These are phyloP conservation scores for Dillenia suffruticosa DNA, from an alignment of 164 flowering plant species.

Conservation along the genomic window DNA sequence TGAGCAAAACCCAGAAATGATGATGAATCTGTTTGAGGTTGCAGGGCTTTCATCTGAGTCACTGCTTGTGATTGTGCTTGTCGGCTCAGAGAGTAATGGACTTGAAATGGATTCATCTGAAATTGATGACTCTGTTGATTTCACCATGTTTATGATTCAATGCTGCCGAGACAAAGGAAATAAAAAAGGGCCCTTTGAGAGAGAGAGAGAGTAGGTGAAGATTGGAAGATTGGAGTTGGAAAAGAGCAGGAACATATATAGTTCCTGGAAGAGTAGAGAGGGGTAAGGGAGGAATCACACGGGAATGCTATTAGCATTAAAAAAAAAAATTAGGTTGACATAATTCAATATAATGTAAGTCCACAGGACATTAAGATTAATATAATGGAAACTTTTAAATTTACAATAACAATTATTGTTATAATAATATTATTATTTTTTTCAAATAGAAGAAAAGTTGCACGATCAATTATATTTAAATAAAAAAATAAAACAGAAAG, in stretches of 20 bases:
- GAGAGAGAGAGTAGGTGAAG: background rate
- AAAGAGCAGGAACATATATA: no score
- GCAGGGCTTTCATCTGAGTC: conserved; percentile 39
- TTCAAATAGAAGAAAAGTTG: no score
- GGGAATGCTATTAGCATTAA: no score
- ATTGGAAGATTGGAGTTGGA: background rate
- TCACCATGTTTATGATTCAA: conserved; percentile 6
- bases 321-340: no score
- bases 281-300: no score
- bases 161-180: background rate
- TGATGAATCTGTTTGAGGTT: conserved; percentile 23
- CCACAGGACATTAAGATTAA: no score
- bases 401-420: no score
- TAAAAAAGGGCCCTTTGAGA: no score
- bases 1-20: conserved; percentile 20
- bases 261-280: no score
- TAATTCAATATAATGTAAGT: no score
- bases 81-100: conserved; percentile 36
- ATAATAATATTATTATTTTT: background rate
- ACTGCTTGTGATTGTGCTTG: conserved; percentile 24
- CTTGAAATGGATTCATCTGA: conserved; percentile 22
- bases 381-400: no score
- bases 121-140: conserved; percentile 10
- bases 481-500: background rate
- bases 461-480: no score